Percentiles rank a stretch among this genome's conserved stretches.
These are phyloP conservation scores for Astrothelium subdiscretum DNA, from an alignment of 495 filamentous ascomycete species.

Conservation along the genomic window DNA sequence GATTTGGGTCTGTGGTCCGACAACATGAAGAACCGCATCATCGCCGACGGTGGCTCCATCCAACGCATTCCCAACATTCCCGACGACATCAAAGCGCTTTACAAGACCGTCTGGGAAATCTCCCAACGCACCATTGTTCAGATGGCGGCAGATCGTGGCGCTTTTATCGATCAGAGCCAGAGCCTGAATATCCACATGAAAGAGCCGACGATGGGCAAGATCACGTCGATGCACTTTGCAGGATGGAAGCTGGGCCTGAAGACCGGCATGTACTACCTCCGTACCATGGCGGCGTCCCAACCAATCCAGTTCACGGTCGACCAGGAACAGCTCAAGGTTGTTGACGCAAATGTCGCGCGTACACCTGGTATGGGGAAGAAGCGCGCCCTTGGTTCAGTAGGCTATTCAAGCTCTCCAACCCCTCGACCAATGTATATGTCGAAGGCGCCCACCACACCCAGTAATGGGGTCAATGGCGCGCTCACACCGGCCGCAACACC, in stretches of 20 bases:
- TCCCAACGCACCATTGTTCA: constrained; percentile 90
- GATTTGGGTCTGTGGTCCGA: constrained; percentile 98
- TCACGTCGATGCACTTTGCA: constrained; percentile 98
- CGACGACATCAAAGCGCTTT: constrained; percentile 86
- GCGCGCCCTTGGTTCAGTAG: constrained; percentile 39
- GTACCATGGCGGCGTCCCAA: constrained; percentile 90
- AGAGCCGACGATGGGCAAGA: constrained; percentile 98
- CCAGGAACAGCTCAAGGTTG: constrained; percentile 85
- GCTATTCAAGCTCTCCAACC: constrained; percentile 28
- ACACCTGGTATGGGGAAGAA: constrained; percentile 50
- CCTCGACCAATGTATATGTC: constrained; percentile 46
- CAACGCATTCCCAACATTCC: constrained; percentile 96
- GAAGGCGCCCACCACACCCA: constrained; percentile 34
- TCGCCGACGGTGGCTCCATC: constrained; percentile 88
- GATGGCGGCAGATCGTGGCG: constrained; percentile 97
- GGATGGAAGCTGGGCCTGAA: constrained; percentile 98
- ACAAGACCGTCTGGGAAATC: constrained; percentile 99
- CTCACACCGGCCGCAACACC: constrained; percentile 51
- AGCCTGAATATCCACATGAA: constrained; percentile 99
- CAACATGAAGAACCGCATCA: constrained; percentile 99
- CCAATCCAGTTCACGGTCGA: constrained; percentile 99
- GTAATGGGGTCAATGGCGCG: constrained; percentile 35
- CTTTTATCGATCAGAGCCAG: constrained; percentile 97
- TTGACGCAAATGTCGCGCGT: constrained; percentile 69
- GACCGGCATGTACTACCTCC: constrained; percentile 99